These are phyloP conservation scores for Globisporangium spiculum DNA, from an alignment of 352 stramenopile genomes.

Conservation along the genomic window DNA sequence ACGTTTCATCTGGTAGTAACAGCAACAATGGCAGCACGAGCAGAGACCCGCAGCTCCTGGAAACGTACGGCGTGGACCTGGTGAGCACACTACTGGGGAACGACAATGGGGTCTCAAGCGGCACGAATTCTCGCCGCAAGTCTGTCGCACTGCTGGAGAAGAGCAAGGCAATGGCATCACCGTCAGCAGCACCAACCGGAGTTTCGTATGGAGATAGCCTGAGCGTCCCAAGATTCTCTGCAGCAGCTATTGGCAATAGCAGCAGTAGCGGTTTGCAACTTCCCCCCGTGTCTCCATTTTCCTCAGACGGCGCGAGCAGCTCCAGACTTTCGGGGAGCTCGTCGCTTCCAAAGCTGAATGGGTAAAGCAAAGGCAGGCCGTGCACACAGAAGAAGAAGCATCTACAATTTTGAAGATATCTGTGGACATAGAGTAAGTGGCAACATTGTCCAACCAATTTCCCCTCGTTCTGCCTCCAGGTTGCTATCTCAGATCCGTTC, in stretches of 20 bases:
- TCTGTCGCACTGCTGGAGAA: constrained; percentile 13
- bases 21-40: constrained; percentile 15
- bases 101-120: constrained; percentile 12
- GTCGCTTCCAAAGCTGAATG: constrained; percentile 16
- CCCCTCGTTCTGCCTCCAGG: not conserved
- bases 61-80: constrained; percentile 69
- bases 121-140: not conserved
- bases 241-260: not conserved
- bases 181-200: not conserved
- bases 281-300: not conserved
- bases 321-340: constrained; percentile 9
- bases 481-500: not conserved
- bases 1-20: constrained; percentile 8
- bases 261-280: not conserved
- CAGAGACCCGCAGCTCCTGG: constrained; percentile 33
- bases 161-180: not conserved
- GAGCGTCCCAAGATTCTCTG: not conserved
- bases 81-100: constrained; percentile 34
- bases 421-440: not conserved
- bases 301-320: not conserved
- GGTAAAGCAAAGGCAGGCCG: not conserved
- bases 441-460: not conserved
- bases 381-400: not conserved
- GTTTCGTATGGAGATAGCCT: not conserved
- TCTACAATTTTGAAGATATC: constrained; percentile 9